These are phyloP conservation scores for Furculomyces boomerangus DNA, from an alignment of 371 early-diverging fungal species.

Conservation along the genomic window DNA sequence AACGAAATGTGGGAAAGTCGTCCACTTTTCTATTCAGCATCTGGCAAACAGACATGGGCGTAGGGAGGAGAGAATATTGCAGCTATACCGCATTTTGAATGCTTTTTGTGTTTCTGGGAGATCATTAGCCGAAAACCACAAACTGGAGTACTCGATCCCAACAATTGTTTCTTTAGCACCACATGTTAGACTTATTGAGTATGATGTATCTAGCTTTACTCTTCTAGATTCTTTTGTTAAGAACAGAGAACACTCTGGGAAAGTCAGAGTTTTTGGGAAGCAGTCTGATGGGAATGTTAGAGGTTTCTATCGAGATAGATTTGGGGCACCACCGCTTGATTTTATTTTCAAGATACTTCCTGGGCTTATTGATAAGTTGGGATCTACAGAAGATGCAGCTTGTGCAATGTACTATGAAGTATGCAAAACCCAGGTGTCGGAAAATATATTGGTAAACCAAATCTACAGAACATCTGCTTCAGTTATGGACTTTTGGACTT, in stretches of 20 bases:
- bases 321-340: background rate
- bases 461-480: conserved; percentile 46
- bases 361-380: conserved; percentile 7
- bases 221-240: conserved; percentile 76
- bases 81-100: conserved; percentile 80
- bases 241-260: conserved; percentile 31
- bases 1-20: conserved; percentile 75
- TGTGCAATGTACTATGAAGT: conserved; percentile 17
- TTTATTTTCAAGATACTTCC: conserved; percentile 10
- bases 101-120: conserved; percentile 39
- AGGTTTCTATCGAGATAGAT: background rate
- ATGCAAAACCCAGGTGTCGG: conserved; percentile 35
- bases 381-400: conserved; percentile 13
- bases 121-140: conserved; percentile 29
- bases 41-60: conserved; percentile 69
- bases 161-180: conserved; percentile 80
- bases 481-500: conserved; percentile 76
- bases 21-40: conserved; percentile 84
- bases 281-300: background rate
- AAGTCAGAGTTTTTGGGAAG: background rate
- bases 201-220: conserved; percentile 70
- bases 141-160: conserved; percentile 78
- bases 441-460: conserved; percentile 53
- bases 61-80: conserved; percentile 85
- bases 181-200: conserved; percentile 79